A percentile compares a stretch with the other conserved stretches of the same genome.
These are phyloP conservation scores for Calendula officinalis DNA, from an alignment of 129 eudicot species.

Conservation along the genomic window DNA sequence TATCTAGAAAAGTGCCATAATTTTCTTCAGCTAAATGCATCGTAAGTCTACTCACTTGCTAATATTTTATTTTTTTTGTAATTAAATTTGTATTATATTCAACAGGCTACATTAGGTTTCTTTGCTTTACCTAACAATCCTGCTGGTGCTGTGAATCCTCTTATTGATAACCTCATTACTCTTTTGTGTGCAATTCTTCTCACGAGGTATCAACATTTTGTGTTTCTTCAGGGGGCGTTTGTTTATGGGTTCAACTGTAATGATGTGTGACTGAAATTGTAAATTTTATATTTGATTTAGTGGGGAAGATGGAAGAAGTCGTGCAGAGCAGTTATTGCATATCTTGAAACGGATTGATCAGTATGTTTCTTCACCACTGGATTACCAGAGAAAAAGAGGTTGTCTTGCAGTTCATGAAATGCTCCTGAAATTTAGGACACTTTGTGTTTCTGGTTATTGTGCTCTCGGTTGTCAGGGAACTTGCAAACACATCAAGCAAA, in stretches of 20 bases:
- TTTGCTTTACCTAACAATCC: constrained; percentile 92
- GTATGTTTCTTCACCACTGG: constrained; percentile 83
- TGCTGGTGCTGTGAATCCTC: constrained; percentile 69
- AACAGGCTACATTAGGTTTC: constrained; percentile 95
- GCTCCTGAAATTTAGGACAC: constrained; percentile 76
- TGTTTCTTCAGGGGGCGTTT: neutral
- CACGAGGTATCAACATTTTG: constrained; percentile 59
- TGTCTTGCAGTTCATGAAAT: constrained; percentile 89
- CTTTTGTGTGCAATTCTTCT: constrained; percentile 86
- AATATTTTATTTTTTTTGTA: constrained; percentile 1
- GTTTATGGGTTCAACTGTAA: neutral
- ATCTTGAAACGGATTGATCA: constrained; percentile 90
- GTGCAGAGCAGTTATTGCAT: constrained; percentile 88
- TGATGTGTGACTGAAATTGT: neutral
- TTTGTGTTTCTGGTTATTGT: constrained; percentile 85
- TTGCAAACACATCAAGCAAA: constrained; percentile 71
- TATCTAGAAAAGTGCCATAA: too few relatives aligned
- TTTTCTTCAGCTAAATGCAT: too few relatives aligned
- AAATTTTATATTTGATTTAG: constrained; percentile 30
- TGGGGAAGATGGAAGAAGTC: constrained; percentile 99
- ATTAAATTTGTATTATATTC: constrained; percentile 1
- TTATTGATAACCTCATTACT: constrained; percentile 81
- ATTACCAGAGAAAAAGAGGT: constrained; percentile 86
- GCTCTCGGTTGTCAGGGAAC: constrained; percentile 88
- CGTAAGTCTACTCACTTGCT: constrained; percentile 9